A percentile compares a stretch with the other conserved stretches of the same genome.
phyloP scores from a whole-genome alignment of 768 basidiomycete species.

The Lentinula aciculospora region DNA sequence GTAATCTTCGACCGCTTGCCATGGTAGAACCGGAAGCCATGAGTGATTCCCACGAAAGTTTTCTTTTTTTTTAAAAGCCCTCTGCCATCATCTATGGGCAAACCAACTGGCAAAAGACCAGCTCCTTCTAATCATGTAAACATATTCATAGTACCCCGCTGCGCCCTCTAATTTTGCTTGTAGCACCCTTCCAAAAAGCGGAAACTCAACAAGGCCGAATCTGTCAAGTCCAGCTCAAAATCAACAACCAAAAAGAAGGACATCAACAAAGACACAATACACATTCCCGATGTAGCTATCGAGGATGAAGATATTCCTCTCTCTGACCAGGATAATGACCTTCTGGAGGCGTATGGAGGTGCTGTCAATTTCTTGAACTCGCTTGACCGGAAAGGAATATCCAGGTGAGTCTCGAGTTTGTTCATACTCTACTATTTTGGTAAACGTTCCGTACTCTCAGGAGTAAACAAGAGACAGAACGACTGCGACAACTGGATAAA shows the following conservation, averaged over 20 bases:
- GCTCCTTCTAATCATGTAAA: background rate
- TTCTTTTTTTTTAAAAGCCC: background rate
- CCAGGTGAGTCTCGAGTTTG: conserved; percentile 46
- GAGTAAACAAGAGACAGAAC: conserved; percentile 80
- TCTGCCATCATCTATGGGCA: background rate
- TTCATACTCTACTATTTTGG: background rate
- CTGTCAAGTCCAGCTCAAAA: conserved; percentile 13
- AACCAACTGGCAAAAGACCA: conserved; percentile 1
- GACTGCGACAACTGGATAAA: conserved; percentile 63
- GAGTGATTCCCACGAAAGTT: background rate
- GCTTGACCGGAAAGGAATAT: conserved; percentile 76
- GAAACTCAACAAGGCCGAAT: background rate
- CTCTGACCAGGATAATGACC: conserved; percentile 66
- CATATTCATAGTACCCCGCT: background rate
- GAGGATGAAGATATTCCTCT: conserved; percentile 48
- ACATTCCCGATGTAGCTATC: conserved; percentile 44
- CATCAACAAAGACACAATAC: conserved; percentile 52
- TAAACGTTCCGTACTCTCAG: conserved; percentile 29
- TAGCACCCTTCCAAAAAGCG: conserved; percentile 6
- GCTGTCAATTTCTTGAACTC: conserved; percentile 61
- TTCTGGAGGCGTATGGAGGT: conserved; percentile 59
- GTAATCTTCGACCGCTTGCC: background rate
- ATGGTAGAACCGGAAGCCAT: background rate
- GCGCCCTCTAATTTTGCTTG: background rate
- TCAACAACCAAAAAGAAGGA: conserved; percentile 31